These are phyloP conservation scores for Plasmopara viticola DNA, from an alignment of 352 stramenopile species.

Conservation along the genomic window DNA sequence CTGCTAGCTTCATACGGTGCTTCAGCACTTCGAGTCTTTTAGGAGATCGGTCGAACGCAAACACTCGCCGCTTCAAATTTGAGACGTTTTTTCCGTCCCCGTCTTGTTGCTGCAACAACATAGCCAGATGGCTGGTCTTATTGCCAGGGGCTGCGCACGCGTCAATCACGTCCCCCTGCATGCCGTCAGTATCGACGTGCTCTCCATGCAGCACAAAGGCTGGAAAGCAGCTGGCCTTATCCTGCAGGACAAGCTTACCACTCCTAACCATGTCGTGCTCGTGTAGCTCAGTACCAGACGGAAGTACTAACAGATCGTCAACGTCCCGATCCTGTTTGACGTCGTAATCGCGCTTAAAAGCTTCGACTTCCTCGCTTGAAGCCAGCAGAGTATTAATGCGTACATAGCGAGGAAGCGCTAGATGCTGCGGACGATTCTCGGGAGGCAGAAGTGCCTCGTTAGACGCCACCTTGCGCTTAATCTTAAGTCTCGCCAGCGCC, in stretches of 20 bases:
- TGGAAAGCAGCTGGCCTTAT: slow-evolving; percentile 97
- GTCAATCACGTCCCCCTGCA: slow-evolving; percentile 89
- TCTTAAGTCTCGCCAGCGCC: slow-evolving; percentile 77
- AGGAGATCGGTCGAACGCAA: slow-evolving; percentile 91
- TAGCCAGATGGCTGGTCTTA: slow-evolving; percentile 97
- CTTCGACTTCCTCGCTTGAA: slow-evolving; percentile 32
- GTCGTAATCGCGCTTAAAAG: slow-evolving; percentile 42
- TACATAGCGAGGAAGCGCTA: slow-evolving; percentile 84
- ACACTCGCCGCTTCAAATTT: slow-evolving; percentile 69
- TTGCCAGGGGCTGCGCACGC: slow-evolving; percentile 97
- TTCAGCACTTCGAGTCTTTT: slow-evolving; percentile 86
- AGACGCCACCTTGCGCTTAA: slow-evolving; percentile 65
- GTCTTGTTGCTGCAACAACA: slow-evolving; percentile 80
- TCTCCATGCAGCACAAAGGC: slow-evolving; percentile 89
- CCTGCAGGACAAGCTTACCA: slow-evolving; percentile 92
- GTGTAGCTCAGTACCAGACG: slow-evolving; percentile 80
- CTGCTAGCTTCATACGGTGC: slow-evolving; percentile 78
- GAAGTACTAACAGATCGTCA: slow-evolving; percentile 88
- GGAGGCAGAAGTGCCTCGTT: slow-evolving; percentile 75
- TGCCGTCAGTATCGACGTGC: slow-evolving; percentile 32
- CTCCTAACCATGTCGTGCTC: slow-evolving; percentile 72
- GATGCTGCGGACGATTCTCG: slow-evolving; percentile 67
- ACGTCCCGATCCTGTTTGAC: slow-evolving; percentile 83
- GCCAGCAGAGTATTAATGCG: slow-evolving; percentile 90
- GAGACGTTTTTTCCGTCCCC: slow-evolving; percentile 27